phyloP scores from a whole-genome alignment of 768 basidiomycete species.

The Leccinum subtestaceum region DNA sequence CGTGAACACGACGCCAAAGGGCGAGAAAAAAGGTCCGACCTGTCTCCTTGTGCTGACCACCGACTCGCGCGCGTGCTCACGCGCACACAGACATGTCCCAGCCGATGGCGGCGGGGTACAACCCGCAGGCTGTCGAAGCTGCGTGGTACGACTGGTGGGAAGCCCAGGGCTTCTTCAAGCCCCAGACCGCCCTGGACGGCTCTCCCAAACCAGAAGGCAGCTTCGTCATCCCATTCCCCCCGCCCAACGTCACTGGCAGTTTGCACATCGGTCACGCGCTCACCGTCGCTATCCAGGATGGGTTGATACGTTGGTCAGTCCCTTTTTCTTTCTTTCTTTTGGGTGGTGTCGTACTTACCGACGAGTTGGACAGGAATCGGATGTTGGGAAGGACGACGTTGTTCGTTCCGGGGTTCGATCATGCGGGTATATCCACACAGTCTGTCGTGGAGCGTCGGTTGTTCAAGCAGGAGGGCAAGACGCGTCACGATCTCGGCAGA shows the following conservation, averaged over 20 bases:
- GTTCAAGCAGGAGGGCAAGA: conserved; percentile 77
- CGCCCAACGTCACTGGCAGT: conserved; percentile 95
- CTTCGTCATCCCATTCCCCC: conserved; percentile 88
- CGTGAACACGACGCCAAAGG: conserved; percentile 85
- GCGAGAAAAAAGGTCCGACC: conserved; percentile 86
- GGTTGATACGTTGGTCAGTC: conserved; percentile 79
- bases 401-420: conserved; percentile 94
- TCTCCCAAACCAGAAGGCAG: conserved; percentile 57
- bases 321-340: background rate
- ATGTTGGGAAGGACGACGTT: conserved; percentile 92
- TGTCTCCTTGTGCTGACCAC: background rate
- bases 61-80: background rate
- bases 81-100: conserved; percentile 65
- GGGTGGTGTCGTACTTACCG: background rate
- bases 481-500: conserved; percentile 92
- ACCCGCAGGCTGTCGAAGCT: conserved; percentile 90
- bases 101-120: conserved; percentile 91
- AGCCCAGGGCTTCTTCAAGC: conserved; percentile 85
- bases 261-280: conserved; percentile 95
- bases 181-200: conserved; percentile 57
- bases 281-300: conserved; percentile 88
- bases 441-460: conserved; percentile 94
- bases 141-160: conserved; percentile 99
- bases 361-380: conserved; percentile 64
- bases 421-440: conserved; percentile 97